Base-by-base conservation (phyloP, 1,139 yeast species). In the Diutina pseudorugosa region DNA sequence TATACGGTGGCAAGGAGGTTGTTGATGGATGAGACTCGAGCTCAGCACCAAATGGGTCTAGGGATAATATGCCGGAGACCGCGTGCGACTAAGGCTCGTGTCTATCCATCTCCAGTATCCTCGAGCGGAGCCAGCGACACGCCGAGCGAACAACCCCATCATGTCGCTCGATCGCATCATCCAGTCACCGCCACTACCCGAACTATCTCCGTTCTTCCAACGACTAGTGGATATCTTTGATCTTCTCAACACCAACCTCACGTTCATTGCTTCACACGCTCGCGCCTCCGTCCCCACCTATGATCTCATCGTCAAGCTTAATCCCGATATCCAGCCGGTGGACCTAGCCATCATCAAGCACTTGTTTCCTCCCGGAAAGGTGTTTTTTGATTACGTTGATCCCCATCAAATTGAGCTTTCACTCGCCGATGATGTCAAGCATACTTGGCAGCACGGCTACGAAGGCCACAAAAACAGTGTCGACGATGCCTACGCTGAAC, bases 331-430 rank as follows among this genome's bases (percentile, higher is more conserved):
- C n/a, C 58, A 67, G 2, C 56, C 57, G 7, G 55, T 63, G 18
- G 95, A 87, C 62, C 73, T 86, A 47, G 88, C 95, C 0, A 72
- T 74, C 53, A 74, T 90, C 47, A 77, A 75, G 51, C 75, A 68
- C n/a, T 62, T 91, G 2, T 63, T 86, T 12, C 95, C 96, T 0
- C 69, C 76, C 21, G 91, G 84, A 51, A 79, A 86, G 19, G 69
- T 82, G 2, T 82, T 83, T 59, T 73, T 62, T 54, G 87, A 80
- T 52, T 90, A 87, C 63, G 82, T 86, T 42, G 91, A 85, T 61
- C 87, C 82, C 62, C 82, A 83, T 60, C 88, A 84, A 58, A 67
- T 84, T 33, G 59, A 62, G 56, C 60, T 70, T 9, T 64, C 67
- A 9, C 63, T 69, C 53, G 60, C 62, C 4, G 73, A 71, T 51